Percentiles rank a stretch among this genome's conserved stretches.
These are phyloP conservation scores for Alternaria triticina DNA, from an alignment of 2,329 filamentous ascomycete species.

Conservation along the genomic window DNA sequence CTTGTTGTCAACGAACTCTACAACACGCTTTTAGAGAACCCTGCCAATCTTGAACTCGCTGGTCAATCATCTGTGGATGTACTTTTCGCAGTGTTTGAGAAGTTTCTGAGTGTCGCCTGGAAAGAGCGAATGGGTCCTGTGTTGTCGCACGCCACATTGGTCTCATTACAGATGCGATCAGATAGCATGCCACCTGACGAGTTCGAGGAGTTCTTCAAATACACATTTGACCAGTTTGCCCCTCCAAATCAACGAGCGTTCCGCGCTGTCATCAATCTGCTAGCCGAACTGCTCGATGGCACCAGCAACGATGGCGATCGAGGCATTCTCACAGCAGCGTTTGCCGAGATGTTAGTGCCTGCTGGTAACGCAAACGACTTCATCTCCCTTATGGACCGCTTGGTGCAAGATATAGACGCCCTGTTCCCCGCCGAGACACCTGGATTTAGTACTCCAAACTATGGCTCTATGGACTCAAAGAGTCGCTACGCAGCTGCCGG, in stretches of 20 bases:
- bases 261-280: conserved; percentile 79
- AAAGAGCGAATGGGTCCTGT: conserved; percentile 85
- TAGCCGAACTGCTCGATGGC: conserved; percentile 86
- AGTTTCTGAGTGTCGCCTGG: conserved; percentile 89
- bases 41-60: conserved; percentile 76
- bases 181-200: conserved; percentile 72
- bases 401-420: conserved; percentile 87
- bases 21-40: conserved; percentile 83
- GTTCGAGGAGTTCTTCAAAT: conserved; percentile 67
- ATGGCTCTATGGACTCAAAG: conserved; percentile 65
- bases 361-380: conserved; percentile 80
- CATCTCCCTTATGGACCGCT: conserved; percentile 84
- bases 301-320: conserved; percentile 91
- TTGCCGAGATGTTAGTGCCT: conserved; percentile 83
- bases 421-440: conserved; percentile 75
- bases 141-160: conserved; percentile 73
- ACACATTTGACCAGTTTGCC: conserved; percentile 59
- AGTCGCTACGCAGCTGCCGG: conserved; percentile 69
- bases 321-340: conserved; percentile 84
- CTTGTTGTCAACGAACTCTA: conserved; percentile 87
- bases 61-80: conserved; percentile 81
- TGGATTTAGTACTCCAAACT: conserved; percentile 54
- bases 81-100: conserved; percentile 91
- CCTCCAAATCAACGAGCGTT: conserved; percentile 76
- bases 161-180: conserved; percentile 72